Evolutionary conservation across 2,329 filamentous ascomycete species (phyloP), one percentile per base, ranked within the genome.

Genomic region (Stachybotrys elegans): DNA sequence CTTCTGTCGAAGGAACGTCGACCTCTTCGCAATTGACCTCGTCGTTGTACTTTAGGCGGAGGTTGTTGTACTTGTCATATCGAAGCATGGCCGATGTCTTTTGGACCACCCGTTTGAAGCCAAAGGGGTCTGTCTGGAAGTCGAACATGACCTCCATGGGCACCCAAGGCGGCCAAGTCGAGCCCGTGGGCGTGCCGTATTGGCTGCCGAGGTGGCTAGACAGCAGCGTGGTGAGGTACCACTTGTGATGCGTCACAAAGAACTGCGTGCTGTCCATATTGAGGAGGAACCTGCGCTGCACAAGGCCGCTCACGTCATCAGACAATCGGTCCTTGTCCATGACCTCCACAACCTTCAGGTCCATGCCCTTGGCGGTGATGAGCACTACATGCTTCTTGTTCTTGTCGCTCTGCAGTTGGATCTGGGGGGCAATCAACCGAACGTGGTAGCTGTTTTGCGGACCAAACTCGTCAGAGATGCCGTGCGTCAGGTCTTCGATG

Each of bases 101-200:
- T 62, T 97, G 89, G 11, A 99, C 91, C 22, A 98, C 91, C 48
- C 93, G 83, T 62, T 92, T 92, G 73, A 98, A 98, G n/a, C 94
- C 93, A 58, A 95, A 95, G 0, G 93, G 92, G 62, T 95, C 91
- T 6, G 86, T 78, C 51, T 92, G 75, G 65, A 96, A 98, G 64
- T 97, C 91, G 57, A 95, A 96, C 85, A 98, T 96, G 55, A 95
- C 88, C 67, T 99, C 93, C 70, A 98, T 85, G 1, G 93, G 93
- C 38, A 97, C 88, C 93, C 93, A 99, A 1, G 93, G 93, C 11
- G 93, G 93, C 93, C 94, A 99, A 14, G 88, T 83, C 4, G 90
- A 88, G 9, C 89, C 89, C 27, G 79, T 76, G 32, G 88, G 82
- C 22, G 90, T 85, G 29, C 94, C 94, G 58, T 98, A 98, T 47